Percentiles rank a stretch among this genome's conserved stretches.
These are phyloP conservation scores for Ceratocystis lukuohia DNA, from an alignment of 2,329 filamentous ascomycete genomes.

Conservation along the genomic window DNA sequence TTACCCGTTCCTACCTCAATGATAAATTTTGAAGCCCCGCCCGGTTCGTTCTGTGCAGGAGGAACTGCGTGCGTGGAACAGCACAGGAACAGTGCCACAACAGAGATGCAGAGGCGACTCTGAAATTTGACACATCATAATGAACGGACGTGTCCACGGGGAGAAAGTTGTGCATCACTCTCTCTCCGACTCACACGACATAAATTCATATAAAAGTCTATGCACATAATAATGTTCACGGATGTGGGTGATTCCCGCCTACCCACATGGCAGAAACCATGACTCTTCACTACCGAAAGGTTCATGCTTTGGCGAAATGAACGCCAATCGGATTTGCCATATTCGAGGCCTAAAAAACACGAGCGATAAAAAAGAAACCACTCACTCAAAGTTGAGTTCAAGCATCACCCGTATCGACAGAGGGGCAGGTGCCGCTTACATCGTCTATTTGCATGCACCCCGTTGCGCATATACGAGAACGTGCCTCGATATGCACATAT, in stretches of 20 bases:
- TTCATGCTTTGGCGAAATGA: conserved; percentile 1
- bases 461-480: background rate
- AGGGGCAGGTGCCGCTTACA: background rate
- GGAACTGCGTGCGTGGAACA: conserved; percentile 5
- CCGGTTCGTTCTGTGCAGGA: background rate
- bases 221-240: too few species aligned
- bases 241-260: background rate
- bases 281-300: background rate
- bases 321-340: background rate
- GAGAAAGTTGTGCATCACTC: background rate
- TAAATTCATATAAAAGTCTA: too few species aligned
- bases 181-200: too few species aligned
- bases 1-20: background rate
- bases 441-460: too few species aligned
- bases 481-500: background rate
- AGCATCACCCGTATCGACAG: background rate
- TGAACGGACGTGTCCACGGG: background rate
- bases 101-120: background rate
- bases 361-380: background rate
- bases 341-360: background rate
- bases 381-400: background rate
- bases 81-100: conserved; percentile 1
- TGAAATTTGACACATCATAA: background rate
- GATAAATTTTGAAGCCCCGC: background rate
- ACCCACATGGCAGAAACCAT: background rate